Conservation (phyloP, 2,329 filamentous ascomycete genomes). For the Dactylellina sp. region DNA sequence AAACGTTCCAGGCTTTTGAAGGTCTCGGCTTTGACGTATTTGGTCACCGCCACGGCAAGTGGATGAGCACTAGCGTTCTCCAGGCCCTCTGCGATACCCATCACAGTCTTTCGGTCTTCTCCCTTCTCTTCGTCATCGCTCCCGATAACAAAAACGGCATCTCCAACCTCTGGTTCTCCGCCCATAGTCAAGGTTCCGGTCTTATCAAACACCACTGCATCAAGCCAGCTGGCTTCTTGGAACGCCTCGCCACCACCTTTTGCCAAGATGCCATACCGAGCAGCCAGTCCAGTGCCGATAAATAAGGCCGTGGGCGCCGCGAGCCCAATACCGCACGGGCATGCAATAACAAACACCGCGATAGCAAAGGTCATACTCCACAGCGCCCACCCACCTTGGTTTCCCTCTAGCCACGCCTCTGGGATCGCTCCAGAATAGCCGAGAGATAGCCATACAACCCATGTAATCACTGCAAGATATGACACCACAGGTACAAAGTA, state of each 20-base stretch:
- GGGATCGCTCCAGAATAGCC: constrained; percentile 72
- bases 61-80: constrained; percentile 81
- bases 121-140: constrained; percentile 20
- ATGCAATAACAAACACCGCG: constrained; percentile 72
- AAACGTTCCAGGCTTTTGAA: constrained; percentile 57
- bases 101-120: constrained; percentile 55
- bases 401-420: constrained; percentile 68
- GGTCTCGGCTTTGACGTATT: constrained; percentile 69
- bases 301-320: constrained; percentile 72
- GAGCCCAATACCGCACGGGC: constrained; percentile 72
- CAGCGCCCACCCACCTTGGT: constrained; percentile 74
- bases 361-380: constrained; percentile 83
- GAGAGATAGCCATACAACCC: constrained; percentile 77
- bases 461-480: constrained; percentile 76
- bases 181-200: constrained; percentile 72
- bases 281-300: constrained; percentile 71
- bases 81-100: constrained; percentile 71
- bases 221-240: constrained; percentile 70
- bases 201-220: constrained; percentile 72
- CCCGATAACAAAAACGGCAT: constrained; percentile 58
- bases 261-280: constrained; percentile 70
- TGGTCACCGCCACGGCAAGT: constrained; percentile 76
- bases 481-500: constrained; percentile 82
- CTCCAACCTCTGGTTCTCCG: constrained; percentile 77
- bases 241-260: constrained; percentile 73